Evolutionary conservation across 805 yeast genomes (phyloP), one percentile per base, ranked within the genome.

Genomic region (Maudiozyma saulgeensis): DNA sequence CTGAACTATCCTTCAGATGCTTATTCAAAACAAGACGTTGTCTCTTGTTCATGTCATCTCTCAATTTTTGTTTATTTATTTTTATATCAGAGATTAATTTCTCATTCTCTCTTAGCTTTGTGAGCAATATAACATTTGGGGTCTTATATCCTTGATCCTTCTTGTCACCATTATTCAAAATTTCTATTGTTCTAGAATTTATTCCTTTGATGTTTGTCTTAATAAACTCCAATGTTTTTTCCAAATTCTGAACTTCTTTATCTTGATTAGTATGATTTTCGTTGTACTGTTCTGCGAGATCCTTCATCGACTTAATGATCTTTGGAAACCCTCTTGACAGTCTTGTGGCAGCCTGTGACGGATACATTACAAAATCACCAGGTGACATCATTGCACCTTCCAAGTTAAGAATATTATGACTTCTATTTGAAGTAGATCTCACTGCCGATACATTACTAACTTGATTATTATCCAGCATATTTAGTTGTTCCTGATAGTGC

Each of bases 81-180:
- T 45, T 43, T 23, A 55, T 37, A 18, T 54, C 55, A 8, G 19
- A 46, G 31, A 44, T 53, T n/a, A 49, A 43, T 47, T 47, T 43
- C 23, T 47, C 49, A 19, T 56, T 35, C 18, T 55, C 52, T 13
- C 21, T 48, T 37, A 43, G 49, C 41, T 49, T 53, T 43, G 21
- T 51, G 26, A 49, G 41, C 13, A 61, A 45, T 16, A 55, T 57
- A 40, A 49, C 49, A 2, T 95, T 84, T 55, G 87, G 15, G 8
- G 16, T 13, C 18, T 11, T 35, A 35, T 35, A n/a, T 15, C 9
- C 16, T 96, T 96, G 53, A 81, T 79, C 19, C 42, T 39, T 39
- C 42, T 72, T 74, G 62, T 88, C 95, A 56, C 78, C 84, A 52
- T 81, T 79, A 59, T 84, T 81, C 15, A 80, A 56, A 59, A 78